Conservation (phyloP, 2,329 filamentous ascomycete genomes). For the Fusarium pininemorale region DNA sequence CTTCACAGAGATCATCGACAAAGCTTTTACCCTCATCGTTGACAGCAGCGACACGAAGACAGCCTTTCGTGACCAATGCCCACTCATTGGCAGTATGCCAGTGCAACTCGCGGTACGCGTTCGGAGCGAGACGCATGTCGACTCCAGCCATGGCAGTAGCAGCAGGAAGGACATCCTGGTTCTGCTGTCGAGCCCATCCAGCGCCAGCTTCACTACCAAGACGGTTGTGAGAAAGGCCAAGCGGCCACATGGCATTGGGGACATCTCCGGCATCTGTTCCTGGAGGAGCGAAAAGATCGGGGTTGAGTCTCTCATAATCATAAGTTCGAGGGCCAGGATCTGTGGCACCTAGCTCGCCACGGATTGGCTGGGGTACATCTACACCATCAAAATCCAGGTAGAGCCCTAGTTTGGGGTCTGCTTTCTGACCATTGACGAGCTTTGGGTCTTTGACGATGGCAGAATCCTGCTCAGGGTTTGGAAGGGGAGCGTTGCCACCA, state of each 20-base stretch:
- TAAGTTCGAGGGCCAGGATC: slow-evolving; percentile 14
- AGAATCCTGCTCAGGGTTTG: slow-evolving; percentile 2
- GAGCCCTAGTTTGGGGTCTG: slow-evolving; percentile 2
- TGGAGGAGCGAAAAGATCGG: slow-evolving; percentile 5
- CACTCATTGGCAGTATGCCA: slow-evolving; percentile 10
- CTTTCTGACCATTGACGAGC: slow-evolving; percentile 5
- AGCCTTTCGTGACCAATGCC: slow-evolving; percentile 11
- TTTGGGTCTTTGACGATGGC: slow-evolving; percentile 12
- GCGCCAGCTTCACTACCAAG: slow-evolving; percentile 4
- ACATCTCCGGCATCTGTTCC: slow-evolving; percentile 8
- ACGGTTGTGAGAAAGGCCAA: slow-evolving; percentile 13
- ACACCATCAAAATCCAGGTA: slow-evolving; percentile 10
- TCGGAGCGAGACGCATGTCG: slow-evolving; percentile 7
- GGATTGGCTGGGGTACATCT: slow-evolving; percentile 9
- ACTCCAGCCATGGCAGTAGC: slow-evolving; percentile 10
- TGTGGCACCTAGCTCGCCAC: slow-evolving; percentile 1
- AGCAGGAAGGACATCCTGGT: background rate
- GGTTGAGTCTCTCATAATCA: slow-evolving; percentile 14
- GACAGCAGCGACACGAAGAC: slow-evolving; percentile 3
- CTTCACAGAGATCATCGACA: slow-evolving; percentile 3
- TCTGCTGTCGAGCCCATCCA: slow-evolving; percentile 17
- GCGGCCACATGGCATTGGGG: slow-evolving; percentile 7
- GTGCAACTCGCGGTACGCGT: slow-evolving; percentile 8
- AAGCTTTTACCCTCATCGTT: slow-evolving; percentile 9
- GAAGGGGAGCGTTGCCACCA: slow-evolving; percentile 1